Conservation (phyloP, 2,329 filamentous ascomycete genomes). For the Sphaerulina musiva region DNA sequence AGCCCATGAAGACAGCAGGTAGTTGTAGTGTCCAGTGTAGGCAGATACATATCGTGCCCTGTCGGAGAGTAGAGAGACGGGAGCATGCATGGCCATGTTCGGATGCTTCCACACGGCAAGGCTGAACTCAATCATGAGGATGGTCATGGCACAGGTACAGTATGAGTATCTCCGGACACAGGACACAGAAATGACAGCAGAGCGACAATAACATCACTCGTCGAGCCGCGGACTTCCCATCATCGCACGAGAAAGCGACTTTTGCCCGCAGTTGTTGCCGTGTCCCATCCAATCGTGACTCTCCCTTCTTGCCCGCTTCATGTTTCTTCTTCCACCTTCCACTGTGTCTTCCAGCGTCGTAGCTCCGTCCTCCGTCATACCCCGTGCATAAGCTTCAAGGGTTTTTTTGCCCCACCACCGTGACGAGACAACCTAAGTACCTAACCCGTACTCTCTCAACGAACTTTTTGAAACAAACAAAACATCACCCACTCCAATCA, state of each 20-base stretch:
- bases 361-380: not conserved
- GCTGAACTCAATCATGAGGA: not conserved
- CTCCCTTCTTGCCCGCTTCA: no score
- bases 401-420: not conserved
- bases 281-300: not conserved
- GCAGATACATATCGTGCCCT: no score
- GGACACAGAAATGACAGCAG: not conserved
- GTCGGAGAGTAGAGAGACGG: no score
- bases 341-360: not conserved
- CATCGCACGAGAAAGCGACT: not conserved
- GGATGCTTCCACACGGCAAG: not conserved
- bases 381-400: not conserved
- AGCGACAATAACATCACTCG: not conserved
- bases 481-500: conserved; percentile 1
- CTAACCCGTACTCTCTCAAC: not conserved
- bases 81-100: not conserved
- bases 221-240: not conserved
- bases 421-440: not conserved
- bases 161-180: not conserved
- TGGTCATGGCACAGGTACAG: not conserved
- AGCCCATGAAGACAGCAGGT: no score
- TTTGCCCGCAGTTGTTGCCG: not conserved
- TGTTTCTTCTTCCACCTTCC: no score
- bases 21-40: no score
- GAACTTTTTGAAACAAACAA: not conserved